Conservation (phyloP, 2,329 filamentous ascomycete genomes). For the Furcasterigmium sp. region DNA sequence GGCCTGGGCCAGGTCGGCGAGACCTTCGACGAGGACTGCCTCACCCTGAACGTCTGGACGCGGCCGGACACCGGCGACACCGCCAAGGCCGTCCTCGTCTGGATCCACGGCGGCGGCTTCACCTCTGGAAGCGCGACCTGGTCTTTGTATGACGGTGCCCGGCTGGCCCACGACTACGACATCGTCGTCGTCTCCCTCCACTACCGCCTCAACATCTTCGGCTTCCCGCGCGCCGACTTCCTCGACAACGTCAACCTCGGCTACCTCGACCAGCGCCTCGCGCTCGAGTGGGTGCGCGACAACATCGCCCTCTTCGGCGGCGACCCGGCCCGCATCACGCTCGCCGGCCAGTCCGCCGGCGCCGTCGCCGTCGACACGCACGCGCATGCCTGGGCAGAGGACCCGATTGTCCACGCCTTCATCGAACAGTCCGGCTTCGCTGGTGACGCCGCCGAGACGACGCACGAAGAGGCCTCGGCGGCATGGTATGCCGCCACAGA, state of each 20-base stretch:
- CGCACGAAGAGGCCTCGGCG: neutral
- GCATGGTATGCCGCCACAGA: neutral
- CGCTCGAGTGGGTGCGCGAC: constrained; percentile 44
- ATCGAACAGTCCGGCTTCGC: neutral
- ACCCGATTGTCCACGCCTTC: neutral
- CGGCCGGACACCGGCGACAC: constrained; percentile 21
- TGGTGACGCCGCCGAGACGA: neutral
- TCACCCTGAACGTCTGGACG: constrained; percentile 32
- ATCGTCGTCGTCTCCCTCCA: neutral
- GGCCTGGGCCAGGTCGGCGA: neutral
- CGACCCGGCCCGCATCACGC: constrained; percentile 34
- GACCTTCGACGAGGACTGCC: constrained; percentile 26
- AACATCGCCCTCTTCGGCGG: constrained; percentile 49
- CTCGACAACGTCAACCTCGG: constrained; percentile 34
- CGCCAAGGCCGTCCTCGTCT: constrained; percentile 36
- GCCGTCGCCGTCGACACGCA: constrained; percentile 5
- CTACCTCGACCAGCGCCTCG: constrained; percentile 46
- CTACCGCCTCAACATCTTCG: neutral
- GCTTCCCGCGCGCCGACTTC: neutral
- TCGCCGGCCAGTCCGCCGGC: constrained; percentile 43
- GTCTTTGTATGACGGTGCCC: neutral
- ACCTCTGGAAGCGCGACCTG: neutral
- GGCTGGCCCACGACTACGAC: neutral
- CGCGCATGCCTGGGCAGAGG: neutral
- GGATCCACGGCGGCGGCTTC: constrained; percentile 38